Percentiles rank a stretch among this genome's conserved stretches.
phyloP scores from a whole-genome alignment of 352 stramenopile genomes.

The Pythium vanterpoolii region DNA sequence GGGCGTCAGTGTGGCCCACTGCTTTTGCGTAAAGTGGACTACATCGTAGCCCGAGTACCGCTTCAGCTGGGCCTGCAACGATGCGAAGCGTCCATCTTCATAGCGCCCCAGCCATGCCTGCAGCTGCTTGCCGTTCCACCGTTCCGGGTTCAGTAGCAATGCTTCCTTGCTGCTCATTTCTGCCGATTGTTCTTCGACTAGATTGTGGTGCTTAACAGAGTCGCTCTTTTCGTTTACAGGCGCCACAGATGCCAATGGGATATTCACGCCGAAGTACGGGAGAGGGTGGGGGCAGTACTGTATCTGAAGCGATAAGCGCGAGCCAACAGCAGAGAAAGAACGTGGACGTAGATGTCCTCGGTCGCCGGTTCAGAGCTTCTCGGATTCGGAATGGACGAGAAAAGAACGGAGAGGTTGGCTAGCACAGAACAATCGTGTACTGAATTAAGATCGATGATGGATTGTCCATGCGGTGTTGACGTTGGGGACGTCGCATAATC shows the following conservation, averaged over 20 bases:
- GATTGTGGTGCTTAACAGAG: not conserved
- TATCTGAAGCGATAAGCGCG: too few relatives aligned
- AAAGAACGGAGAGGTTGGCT: not conserved
- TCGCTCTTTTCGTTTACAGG: not conserved
- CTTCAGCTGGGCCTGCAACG: slow-evolving; percentile 46
- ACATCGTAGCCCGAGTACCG: slow-evolving; percentile 63
- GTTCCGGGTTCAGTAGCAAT: slow-evolving; percentile 71
- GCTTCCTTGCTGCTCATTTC: slow-evolving; percentile 35
- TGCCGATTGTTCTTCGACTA: not conserved
- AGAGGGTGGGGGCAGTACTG: too few relatives aligned
- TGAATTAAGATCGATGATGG: slow-evolving; percentile 9
- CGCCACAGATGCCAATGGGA: too few relatives aligned
- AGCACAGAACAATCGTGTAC: not conserved
- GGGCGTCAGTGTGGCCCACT: slow-evolving; percentile 59
- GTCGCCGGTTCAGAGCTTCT: not conserved
- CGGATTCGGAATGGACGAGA: slow-evolving; percentile 18
- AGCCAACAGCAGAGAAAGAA: not conserved
- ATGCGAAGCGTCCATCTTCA: slow-evolving; percentile 67
- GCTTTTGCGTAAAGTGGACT: slow-evolving; percentile 55
- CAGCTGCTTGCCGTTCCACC: slow-evolving; percentile 78
- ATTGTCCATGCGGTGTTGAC: slow-evolving; percentile 5
- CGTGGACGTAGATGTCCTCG: not conserved
- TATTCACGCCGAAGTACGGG: too few relatives aligned
- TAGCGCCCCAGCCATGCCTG: slow-evolving; percentile 72
- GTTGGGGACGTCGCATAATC: slow-evolving; percentile 20